Conservation (phyloP, 2,329 filamentous ascomycete genomes). For the Aspergillus tanneri region DNA sequence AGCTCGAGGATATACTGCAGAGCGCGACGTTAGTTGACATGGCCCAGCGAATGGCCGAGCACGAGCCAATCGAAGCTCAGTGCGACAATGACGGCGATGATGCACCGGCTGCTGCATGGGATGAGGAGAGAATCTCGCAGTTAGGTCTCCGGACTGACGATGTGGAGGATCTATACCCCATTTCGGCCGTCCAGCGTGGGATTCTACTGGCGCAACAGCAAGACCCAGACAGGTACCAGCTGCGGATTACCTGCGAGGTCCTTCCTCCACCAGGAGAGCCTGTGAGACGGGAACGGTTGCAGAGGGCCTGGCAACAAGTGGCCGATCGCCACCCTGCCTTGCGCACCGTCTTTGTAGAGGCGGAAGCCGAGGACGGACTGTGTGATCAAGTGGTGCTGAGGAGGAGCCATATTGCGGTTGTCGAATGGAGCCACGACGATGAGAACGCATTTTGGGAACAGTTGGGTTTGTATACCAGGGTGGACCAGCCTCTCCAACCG, state of each 20-base stretch:
- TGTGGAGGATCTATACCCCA: slow-evolving; percentile 38
- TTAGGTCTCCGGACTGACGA: neutral
- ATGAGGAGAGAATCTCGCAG: neutral
- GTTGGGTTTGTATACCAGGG: neutral
- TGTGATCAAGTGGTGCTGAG: slow-evolving; percentile 4
- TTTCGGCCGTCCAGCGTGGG: slow-evolving; percentile 41
- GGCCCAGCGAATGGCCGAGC: neutral
- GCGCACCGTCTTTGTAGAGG: slow-evolving; percentile 2
- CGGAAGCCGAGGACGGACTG: neutral
- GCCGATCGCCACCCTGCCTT: slow-evolving; percentile 7
- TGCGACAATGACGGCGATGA: neutral
- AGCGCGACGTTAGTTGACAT: neutral
- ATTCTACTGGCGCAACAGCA: slow-evolving; percentile 2
- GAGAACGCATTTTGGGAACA: neutral
- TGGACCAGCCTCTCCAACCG: neutral
- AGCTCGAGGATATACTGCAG: neutral
- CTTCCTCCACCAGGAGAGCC: neutral
- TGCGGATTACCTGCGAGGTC: neutral
- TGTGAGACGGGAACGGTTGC: neutral
- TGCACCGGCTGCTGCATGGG: too few species aligned
- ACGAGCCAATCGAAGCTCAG: neutral
- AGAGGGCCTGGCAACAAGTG: slow-evolving; percentile 6
- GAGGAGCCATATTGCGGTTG: neutral
- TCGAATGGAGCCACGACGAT: neutral
- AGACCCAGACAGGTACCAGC: neutral